Evolutionary conservation across 139 green algal genomes (phyloP).

Genomic region (Chlamydomonas incerta): DNA sequence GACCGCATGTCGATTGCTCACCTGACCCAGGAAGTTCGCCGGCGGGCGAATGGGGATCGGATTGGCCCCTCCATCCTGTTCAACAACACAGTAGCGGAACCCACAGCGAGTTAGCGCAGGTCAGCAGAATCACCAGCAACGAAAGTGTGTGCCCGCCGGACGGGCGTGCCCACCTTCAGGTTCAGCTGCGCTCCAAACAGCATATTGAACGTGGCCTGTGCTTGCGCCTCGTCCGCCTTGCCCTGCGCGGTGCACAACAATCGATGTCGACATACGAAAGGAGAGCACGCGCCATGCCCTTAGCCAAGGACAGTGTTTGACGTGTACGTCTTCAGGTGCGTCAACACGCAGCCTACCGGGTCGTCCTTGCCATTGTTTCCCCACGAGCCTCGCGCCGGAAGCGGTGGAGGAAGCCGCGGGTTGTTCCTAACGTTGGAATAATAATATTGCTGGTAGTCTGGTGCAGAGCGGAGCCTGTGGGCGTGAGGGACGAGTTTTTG

Average conservation of each 20-base stretch:
- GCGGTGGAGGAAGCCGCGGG: constrained; percentile 46
- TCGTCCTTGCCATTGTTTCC: neutral
- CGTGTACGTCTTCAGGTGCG: too few relatives aligned
- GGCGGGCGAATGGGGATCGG: constrained; percentile 18
- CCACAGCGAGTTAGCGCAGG: too few relatives aligned
- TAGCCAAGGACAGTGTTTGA: neutral
- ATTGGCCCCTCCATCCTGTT: neutral
- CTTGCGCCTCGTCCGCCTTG: neutral
- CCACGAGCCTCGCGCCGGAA: neutral
- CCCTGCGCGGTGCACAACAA: neutral
- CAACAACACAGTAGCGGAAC: neutral
- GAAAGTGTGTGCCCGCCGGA: neutral
- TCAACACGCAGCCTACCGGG: neutral
- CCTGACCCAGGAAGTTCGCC: neutral
- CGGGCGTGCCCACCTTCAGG: constrained; percentile 1
- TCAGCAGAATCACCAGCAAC: too few relatives aligned
- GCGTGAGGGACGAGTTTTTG: neutral
- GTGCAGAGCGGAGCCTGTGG: constrained; percentile 11
- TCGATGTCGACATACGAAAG: neutral
- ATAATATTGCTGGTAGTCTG: constrained; percentile 46
- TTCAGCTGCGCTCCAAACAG: constrained; percentile 10
- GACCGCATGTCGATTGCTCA: neutral
- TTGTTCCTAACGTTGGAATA: constrained; percentile 54
- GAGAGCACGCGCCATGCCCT: neutral
- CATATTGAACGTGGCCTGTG: constrained; percentile 9